Evolutionary conservation across 2,329 filamentous ascomycete species (phyloP).

Genomic region (Helotiales sp.): DNA sequence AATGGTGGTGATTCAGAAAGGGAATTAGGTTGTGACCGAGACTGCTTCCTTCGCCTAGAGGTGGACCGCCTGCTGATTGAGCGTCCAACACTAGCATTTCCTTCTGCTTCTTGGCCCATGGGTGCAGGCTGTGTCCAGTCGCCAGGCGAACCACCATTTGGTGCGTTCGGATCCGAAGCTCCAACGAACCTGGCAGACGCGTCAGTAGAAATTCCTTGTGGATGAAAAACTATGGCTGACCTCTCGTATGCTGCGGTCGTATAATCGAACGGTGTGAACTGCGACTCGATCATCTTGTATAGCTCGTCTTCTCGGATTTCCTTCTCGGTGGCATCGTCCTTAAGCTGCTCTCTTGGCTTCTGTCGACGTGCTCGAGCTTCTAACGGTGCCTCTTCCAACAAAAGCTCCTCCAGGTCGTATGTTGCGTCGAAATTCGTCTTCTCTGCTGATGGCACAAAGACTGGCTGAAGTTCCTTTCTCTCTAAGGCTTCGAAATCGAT

Average conservation of each 20-base stretch:
- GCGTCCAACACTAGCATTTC: constrained; percentile 9
- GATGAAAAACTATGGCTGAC: constrained; percentile 44
- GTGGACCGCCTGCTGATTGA: constrained; percentile 18
- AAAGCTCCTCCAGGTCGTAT: constrained; percentile 90
- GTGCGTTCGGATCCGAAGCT: constrained; percentile 31
- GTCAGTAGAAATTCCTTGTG: constrained; percentile 2
- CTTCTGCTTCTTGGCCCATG: constrained; percentile 9
- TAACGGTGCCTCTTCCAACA: constrained; percentile 91
- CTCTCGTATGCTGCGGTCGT: constrained; percentile 77
- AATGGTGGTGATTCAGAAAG: constrained; percentile 31
- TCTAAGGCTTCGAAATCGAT: constrained; percentile 86
- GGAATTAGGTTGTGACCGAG: constrained; percentile 30
- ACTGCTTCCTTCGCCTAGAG: constrained; percentile 24
- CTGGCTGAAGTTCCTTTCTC: constrained; percentile 82
- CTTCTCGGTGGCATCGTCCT: constrained; percentile 91
- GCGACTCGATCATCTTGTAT: constrained; percentile 88
- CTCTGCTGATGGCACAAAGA: constrained; percentile 91
- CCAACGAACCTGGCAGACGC: constrained; percentile 35
- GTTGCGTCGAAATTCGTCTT: constrained; percentile 99
- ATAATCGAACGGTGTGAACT: constrained; percentile 96
- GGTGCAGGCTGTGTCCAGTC: constrained; percentile 20
- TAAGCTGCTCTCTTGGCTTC: constrained; percentile 87
- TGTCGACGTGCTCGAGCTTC: constrained; percentile 91
- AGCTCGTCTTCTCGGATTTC: constrained; percentile 94
- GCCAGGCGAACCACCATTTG: constrained; percentile 12